phyloP scores from a whole-genome alignment of 169 alveolate genomes.

The Cryptosporidium xiaoi region DNA sequence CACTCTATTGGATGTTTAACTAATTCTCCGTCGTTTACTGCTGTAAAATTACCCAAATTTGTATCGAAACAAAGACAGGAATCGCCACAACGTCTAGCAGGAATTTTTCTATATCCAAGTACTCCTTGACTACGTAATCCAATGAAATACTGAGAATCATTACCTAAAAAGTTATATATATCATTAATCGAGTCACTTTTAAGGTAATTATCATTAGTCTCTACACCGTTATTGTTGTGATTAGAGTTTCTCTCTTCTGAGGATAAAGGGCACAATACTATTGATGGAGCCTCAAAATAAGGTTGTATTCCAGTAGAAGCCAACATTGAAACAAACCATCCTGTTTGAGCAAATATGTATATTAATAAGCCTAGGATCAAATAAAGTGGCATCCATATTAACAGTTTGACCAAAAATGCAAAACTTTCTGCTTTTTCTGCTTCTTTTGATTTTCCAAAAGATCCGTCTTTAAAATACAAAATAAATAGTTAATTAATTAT shows the following conservation, averaged over 20 bases:
- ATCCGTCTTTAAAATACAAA: constrained; percentile 34
- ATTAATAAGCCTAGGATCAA: constrained; percentile 24
- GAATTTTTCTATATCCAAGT: constrained; percentile 45
- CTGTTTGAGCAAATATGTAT: constrained; percentile 65
- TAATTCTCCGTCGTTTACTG: not conserved
- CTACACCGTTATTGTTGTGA: not conserved
- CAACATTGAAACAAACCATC: constrained; percentile 71
- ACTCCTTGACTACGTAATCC: constrained; percentile 56
- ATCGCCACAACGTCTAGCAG: constrained; percentile 41
- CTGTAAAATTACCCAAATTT: constrained; percentile 10
- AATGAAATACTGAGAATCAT: constrained; percentile 5
- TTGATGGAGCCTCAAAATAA: constrained; percentile 74
- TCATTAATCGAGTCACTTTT: not conserved
- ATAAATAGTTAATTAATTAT: not conserved
- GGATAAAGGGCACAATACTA: constrained; percentile 28
- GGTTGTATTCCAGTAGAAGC: constrained; percentile 73
- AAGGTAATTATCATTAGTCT: not conserved
- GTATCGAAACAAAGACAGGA: constrained; percentile 66
- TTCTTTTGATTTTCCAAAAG: constrained; percentile 54
- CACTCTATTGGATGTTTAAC: constrained; percentile 37
- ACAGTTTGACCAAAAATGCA: constrained; percentile 41
- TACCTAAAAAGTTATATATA: not conserved
- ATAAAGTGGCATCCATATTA: constrained; percentile 57
- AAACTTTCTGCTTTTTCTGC: constrained; percentile 62
- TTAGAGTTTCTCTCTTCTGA: not conserved